Conservation (phyloP, 768 basidiomycete species). For the Tylopilus intermedius region DNA sequence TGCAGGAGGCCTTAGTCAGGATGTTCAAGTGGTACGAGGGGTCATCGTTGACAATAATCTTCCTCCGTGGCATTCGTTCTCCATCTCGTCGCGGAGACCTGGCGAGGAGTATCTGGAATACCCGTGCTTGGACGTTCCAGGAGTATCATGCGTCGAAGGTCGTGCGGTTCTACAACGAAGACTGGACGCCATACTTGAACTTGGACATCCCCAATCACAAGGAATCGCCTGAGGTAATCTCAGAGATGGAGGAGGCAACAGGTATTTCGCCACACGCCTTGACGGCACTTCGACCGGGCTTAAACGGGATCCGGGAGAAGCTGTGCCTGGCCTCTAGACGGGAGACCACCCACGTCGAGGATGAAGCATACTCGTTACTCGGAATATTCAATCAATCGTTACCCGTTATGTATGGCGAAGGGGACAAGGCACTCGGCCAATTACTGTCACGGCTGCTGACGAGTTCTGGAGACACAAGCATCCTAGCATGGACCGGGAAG, state of each 20-base stretch:
- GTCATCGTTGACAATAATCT: neutral
- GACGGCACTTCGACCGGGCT: conserved; percentile 2
- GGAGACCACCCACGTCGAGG: conserved; percentile 7
- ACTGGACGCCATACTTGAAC: neutral
- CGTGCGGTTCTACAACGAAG: conserved; percentile 2
- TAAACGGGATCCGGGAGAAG: conserved; percentile 9
- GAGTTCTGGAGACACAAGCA: neutral
- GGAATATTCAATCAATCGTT: conserved; percentile 4
- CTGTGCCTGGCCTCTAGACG: conserved; percentile 8
- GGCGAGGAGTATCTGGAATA: neutral
- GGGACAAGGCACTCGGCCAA: neutral
- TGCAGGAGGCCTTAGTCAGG: conserved; percentile 1
- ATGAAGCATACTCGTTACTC: conserved; percentile 10
- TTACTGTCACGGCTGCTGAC: conserved; percentile 2
- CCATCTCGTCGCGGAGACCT: conserved; percentile 1
- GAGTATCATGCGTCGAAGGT: conserved; percentile 1
- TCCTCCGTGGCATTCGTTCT: neutral
- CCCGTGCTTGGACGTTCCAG: neutral
- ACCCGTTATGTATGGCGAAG: conserved; percentile 11
- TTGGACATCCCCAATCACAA: conserved; percentile 1
- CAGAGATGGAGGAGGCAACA: conserved; percentile 9
- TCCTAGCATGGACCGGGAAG: conserved; percentile 3
- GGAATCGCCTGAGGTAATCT: neutral
- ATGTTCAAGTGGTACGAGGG: conserved; percentile 12
- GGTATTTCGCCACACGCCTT: neutral